Evolutionary conservation across 116 monocot genomes (phyloP).

Genomic region (Cymodocea nodosa): DNA sequence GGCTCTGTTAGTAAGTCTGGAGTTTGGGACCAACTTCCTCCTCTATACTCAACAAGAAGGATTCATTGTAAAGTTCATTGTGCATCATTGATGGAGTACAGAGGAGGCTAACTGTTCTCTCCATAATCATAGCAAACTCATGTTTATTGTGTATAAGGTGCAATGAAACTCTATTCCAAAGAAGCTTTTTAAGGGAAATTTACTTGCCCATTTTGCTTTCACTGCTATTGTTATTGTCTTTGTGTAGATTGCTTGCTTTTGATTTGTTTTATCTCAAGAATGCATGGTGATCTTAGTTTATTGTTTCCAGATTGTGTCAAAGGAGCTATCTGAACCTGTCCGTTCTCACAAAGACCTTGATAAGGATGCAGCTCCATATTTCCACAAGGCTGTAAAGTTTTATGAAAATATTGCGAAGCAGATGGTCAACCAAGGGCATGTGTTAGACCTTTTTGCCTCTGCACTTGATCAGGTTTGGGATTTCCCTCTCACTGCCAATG

Average conservation of each 20-base stretch:
- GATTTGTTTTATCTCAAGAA: not conserved
- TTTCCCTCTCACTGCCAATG: not conserved
- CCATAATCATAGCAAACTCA: too few species aligned
- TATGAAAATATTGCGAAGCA: conserved; percentile 89
- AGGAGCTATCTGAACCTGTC: conserved; percentile 87
- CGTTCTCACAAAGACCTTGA: conserved; percentile 98
- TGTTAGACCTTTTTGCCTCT: conserved; percentile 92
- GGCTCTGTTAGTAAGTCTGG: too few species aligned
- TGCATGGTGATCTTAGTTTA: not conserved
- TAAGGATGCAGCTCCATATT: conserved; percentile 90
- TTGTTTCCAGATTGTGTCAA: conserved; percentile 80
- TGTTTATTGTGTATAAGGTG: too few species aligned
- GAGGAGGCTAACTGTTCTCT: too few species aligned
- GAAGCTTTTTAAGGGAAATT: too few species aligned
- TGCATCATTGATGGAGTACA: too few species aligned
- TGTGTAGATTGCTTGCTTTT: not conserved
- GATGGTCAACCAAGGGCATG: conserved; percentile 86
- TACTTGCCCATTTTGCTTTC: too few species aligned
- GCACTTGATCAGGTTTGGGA: conserved; percentile 80
- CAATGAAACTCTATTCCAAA: too few species aligned
- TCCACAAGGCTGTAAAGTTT: conserved; percentile 89
- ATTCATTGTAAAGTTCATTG: too few species aligned
- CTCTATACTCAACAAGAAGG: too few species aligned
- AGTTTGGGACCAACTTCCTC: too few species aligned
- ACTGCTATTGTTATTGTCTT: not conserved